A percentile compares a stretch with the other conserved stretches of the same genome.
Evolutionary conservation across 805 yeast species (phyloP).

Genomic region (Pachysolen tannophilus): DNA sequence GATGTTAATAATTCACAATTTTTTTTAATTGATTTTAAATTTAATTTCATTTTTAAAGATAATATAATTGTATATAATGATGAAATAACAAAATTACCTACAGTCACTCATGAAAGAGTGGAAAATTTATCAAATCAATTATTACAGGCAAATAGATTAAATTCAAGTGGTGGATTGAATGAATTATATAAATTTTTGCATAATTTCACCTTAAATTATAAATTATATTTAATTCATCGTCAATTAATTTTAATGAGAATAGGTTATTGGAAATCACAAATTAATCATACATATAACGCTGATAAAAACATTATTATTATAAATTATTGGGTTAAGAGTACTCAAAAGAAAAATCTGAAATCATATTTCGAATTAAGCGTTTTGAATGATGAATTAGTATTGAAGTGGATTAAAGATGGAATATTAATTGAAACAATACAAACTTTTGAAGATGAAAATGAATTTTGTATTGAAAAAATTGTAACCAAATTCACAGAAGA

Average conservation of each 20-base stretch:
- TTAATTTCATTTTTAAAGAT: constrained; percentile 44
- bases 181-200: constrained; percentile 53
- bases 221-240: constrained; percentile 49
- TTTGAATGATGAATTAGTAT: constrained; percentile 35
- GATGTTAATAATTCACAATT: constrained; percentile 51
- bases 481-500: constrained; percentile 29
- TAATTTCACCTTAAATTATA: constrained; percentile 54
- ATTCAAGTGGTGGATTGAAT: constrained; percentile 30
- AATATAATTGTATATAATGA: constrained; percentile 18
- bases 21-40: constrained; percentile 69
- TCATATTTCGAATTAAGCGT: constrained; percentile 49
- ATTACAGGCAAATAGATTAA: constrained; percentile 20
- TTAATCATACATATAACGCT: constrained; percentile 50
- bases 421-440: constrained; percentile 23
- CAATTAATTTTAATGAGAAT: constrained; percentile 45
- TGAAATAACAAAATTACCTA: constrained; percentile 21
- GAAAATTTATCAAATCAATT: constrained; percentile 50
- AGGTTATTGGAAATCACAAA: constrained; percentile 49
- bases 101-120: constrained; percentile 29
- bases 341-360: constrained; percentile 24
- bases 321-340: constrained; percentile 49
- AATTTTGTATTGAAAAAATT: constrained; percentile 25
- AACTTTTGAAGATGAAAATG: constrained; percentile 21
- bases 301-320: constrained; percentile 46
- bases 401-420: constrained; percentile 61